Conservation (phyloP, 495 filamentous ascomycete genomes). For the Sabuloglossum arenarium region DNA sequence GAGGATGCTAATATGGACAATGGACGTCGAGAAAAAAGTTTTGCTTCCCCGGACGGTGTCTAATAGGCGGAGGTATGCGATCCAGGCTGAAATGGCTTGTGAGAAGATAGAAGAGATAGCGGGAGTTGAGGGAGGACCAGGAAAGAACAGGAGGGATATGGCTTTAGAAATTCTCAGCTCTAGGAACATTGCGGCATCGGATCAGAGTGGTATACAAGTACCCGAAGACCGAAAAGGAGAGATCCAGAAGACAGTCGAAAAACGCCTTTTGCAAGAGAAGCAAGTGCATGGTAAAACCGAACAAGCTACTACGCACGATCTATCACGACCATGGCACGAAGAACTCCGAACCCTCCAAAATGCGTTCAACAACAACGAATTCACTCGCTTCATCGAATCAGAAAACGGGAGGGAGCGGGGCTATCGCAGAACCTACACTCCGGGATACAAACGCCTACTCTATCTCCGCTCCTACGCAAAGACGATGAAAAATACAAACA, state of each 20-base stretch:
- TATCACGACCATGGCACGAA: conserved; percentile 6
- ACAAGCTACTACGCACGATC: neutral
- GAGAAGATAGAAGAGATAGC: conserved; percentile 22
- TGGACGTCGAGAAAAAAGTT: conserved; percentile 23
- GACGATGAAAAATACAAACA: neutral
- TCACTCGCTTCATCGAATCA: conserved; percentile 5
- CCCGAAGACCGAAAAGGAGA: conserved; percentile 3
- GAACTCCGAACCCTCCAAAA: conserved; percentile 11
- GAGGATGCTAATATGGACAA: conserved; percentile 45
- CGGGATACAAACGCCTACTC: neutral
- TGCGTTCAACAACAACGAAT: conserved; percentile 6
- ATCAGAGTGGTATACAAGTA: conserved; percentile 15
- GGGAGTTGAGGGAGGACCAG: conserved; percentile 8
- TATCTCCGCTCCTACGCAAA: neutral
- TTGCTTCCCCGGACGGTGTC: conserved; percentile 31
- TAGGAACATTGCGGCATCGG: conserved; percentile 18
- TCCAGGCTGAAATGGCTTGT: conserved; percentile 27
- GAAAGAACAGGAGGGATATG: conserved; percentile 12
- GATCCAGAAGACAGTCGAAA: neutral
- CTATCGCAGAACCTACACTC: neutral
- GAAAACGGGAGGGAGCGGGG: neutral
- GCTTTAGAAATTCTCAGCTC: conserved; percentile 15
- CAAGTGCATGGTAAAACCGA: neutral
- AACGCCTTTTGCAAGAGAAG: neutral
- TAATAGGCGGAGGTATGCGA: conserved; percentile 27